Evolutionary conservation across 345 rosid genomes (phyloP), one percentile per base, ranked within the genome.

Genomic region (Lepidium sativum): DNA sequence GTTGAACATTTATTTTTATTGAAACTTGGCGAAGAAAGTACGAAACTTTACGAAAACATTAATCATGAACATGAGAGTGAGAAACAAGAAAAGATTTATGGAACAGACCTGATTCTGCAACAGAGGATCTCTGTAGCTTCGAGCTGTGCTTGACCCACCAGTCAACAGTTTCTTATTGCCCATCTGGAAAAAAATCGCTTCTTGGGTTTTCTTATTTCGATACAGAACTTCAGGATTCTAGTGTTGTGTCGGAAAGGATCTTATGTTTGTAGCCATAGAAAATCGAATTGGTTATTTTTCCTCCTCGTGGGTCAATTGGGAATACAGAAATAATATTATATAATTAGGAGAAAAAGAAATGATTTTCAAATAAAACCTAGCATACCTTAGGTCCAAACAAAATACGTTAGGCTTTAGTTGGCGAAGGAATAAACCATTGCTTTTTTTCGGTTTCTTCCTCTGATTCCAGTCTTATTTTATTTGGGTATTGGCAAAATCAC

Each of bases 101-200:
- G 17, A 63, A 27, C 39, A 32, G 29, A 84, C 89, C 81, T 80
- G 84, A 33, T 84, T 81, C 51, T 77, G 60, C 47, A 88, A 75
- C 41, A 88, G 86, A 55, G 88, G 78, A 43, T 76, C 80, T 73
- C 82, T 77, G 48, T 80, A 84, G 60, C 80, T 78, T 32, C 85
- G 84, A 57, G 75, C 48, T 75, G 75, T 68, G 68, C 77, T 83
- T 51, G 91, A 73, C 17, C 78, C 73, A 80, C 87, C 79, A 61
- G 80, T 83, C 75, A 77, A 53, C 31, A 78, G 76, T 73, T 51
- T 78, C 64, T 84, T 80, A 84, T 81, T 82, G 48, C 90, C 90
- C 96, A 86, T 85, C 61, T 43, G 3, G 2, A 33, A 16, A 55
- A 38, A 29, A 2, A 0, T 23, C 25, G 2, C 25, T 23, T 23